Evolutionary conservation across 2,329 filamentous ascomycete genomes (phyloP).

Genomic region (Leptoxyphium fumago): DNA sequence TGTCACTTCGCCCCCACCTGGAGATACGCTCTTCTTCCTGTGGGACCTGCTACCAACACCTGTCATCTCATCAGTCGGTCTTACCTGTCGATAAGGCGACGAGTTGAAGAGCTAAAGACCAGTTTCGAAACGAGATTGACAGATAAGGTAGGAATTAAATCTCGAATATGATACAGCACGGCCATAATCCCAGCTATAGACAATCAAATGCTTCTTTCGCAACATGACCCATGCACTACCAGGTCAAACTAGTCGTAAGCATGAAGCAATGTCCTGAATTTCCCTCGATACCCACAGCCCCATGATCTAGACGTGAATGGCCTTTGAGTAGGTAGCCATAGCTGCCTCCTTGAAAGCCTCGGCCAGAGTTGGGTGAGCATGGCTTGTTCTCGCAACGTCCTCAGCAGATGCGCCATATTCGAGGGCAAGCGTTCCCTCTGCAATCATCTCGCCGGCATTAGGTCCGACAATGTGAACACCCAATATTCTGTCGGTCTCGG

Average conservation of each 20-base stretch:
- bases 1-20: no score
- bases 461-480: conserved; percentile 94
- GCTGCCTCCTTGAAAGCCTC: conserved; percentile 99
- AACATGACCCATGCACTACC: neutral
- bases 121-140: no score
- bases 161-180: neutral
- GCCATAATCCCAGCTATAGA: neutral
- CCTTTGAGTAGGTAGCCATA: conserved; percentile 90
- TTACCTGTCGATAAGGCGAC: no score
- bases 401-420: conserved; percentile 95
- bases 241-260: neutral
- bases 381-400: conserved; percentile 86
- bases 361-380: conserved; percentile 88
- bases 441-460: conserved; percentile 98
- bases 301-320: conserved; percentile 68
- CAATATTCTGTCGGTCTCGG: conserved; percentile 88
- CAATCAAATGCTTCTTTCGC: neutral
- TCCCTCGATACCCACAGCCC: no score
- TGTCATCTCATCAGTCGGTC: no score
- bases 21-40: no score
- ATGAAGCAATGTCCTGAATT: no score
- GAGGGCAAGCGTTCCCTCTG: conserved; percentile 83
- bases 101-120: no score
- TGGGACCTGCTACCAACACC: no score
- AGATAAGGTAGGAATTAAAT: neutral